Base-by-base conservation (phyloP, 768 basidiomycete species). In the Kwoniella sp. region DNA sequence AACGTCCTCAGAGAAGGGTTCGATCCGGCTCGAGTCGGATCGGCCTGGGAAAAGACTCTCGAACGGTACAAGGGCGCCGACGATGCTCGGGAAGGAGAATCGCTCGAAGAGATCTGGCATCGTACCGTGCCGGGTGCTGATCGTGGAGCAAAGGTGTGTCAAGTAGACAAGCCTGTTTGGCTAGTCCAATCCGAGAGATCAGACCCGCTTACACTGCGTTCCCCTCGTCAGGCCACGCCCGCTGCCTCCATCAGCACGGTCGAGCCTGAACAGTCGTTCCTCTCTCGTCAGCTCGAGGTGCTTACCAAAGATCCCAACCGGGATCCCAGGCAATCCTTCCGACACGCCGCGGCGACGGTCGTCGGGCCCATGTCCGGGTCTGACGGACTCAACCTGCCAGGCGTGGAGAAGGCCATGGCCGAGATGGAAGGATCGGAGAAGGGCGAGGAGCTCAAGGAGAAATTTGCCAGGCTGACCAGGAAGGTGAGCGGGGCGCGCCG, bases 341-440 rank as follows among this genome's bases (percentile, higher is more conserved):
- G 87, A 50, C 86, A 86, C 44, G 52, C 85, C 0, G 76, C 80
- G 37, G 86, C 57, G 33, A 60, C 55, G n/a, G 83, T 95, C 40
- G 93, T 99, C 10, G 93, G 93, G 1, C 93, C 93, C 0, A 81
- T 99, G 75, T 87, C 87, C 47, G 86, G 86, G 46, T 87, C 84
- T 70, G 86, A 84, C 11, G 87, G 84, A 53, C 85, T 92, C 76
- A 86, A 76, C 66, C 77, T 96, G 43, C 91, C 92, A 1, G 85
- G 79, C 50, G 93, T 96, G 31, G 90, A 91, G 73, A 83, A 83
- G 45, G 90, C 88, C 1, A 79, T 95, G 50, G 81, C 80, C 19
- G 89, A 91, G 50, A 90, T 95, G 89, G 89, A 93, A 64, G 80
- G 80, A 43, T 29, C 32, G 31, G 58, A 54, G 17, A 56, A 57